Evolutionary conservation across 768 basidiomycete genomes (phyloP), one percentile per base, ranked within the genome.

Genomic region (Collybia nuda): DNA sequence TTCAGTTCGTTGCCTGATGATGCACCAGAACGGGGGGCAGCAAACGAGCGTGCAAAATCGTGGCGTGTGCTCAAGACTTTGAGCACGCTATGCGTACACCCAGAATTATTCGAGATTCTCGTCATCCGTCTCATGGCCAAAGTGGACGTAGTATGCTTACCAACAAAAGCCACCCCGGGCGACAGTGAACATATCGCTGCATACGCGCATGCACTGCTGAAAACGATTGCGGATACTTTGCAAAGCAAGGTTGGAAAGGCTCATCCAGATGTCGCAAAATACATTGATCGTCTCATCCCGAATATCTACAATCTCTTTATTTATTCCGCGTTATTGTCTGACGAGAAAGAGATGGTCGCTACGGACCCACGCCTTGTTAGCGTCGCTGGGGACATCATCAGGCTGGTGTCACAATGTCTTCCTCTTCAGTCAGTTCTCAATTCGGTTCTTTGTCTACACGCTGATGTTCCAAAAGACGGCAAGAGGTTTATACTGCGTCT

Each of bases 161-260:
- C 72, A 5, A 29, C 50, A 2, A 57, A 54, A 9, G 47, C 19
- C 11, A 39, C 48, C 38, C 18, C 28, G 6, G 64, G 53, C 3
- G 62, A 62, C 5, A 81, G 83, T 2, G 88, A 94, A 63, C 78
- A 83, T 11, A 70, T 67, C n/a, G 83, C 90, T 0, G 89, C 93
- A 9, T 98, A 96, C 62, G 85, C 84, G 1, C 91, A 93, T 67
- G 83, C 93, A 24, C 76, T 98, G 26, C 76, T 98, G 43, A 73
- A 78, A 43, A 82, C 88, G 0, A 68, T 98, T 6, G 74, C 77
- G 1, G 78, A 82, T 37, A 83, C 86, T 0, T 65, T 98, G 14
- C 60, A 60, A 5, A 60, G 56, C 24, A 80, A 80, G 59, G 70
- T 74, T 11, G 66, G 71, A 28, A 67, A 61, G 21, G 76, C 74